Evolutionary conservation across 2,329 filamentous ascomycete species (phyloP).

Genomic region (Calonectria crousiana): DNA sequence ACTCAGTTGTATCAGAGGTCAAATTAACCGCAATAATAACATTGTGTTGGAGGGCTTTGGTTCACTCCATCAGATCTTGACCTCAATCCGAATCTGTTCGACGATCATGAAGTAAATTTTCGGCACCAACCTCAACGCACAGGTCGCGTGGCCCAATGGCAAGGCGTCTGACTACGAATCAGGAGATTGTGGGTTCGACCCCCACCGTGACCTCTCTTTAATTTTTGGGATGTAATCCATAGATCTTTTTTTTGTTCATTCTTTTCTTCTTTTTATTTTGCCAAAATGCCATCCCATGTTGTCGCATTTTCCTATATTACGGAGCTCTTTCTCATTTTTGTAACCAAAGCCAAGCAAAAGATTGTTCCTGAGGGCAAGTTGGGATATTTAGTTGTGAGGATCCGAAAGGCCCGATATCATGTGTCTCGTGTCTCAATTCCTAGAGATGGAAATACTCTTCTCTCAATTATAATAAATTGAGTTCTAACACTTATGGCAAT

Average conservation of each 20-base stretch:
- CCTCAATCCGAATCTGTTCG: not conserved
- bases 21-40: not conserved
- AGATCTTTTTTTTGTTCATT: not conserved
- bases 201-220: constrained; percentile 36
- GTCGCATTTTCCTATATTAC: too few relatives aligned
- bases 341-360: too few relatives aligned
- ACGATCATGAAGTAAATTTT: not conserved
- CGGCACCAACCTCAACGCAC: not conserved
- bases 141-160: constrained; percentile 46
- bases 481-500: too few relatives aligned
- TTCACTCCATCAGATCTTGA: not conserved
- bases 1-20: not conserved
- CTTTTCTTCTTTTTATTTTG: not conserved
- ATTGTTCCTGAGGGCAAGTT: too few relatives aligned
- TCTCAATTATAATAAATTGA: too few relatives aligned
- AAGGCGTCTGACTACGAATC: constrained; percentile 51
- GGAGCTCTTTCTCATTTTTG: too few relatives aligned
- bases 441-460: too few relatives aligned
- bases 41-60: not conserved
- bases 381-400: too few relatives aligned
- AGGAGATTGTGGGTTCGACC: constrained; percentile 50
- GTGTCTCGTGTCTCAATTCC: too few relatives aligned
- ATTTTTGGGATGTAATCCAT: not conserved
- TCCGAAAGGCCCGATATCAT: too few relatives aligned
- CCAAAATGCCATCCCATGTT: not conserved